phyloP scores from a whole-genome alignment of 164 flowering plant species.

The Sedum album region DNA sequence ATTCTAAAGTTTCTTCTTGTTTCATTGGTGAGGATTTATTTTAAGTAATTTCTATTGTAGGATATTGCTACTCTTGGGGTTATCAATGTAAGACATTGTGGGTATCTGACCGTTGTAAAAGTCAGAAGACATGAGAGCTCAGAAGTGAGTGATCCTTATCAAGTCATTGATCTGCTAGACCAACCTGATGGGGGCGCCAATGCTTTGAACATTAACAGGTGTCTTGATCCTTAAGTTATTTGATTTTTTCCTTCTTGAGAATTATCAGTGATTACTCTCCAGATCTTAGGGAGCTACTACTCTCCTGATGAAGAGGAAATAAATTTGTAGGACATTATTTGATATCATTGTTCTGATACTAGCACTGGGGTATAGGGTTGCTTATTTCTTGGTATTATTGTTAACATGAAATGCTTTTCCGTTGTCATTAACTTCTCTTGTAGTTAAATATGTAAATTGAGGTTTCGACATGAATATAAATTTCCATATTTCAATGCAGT shows the following conservation, averaged over 20 bases:
- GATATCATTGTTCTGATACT: neutral
- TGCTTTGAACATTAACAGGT: constrained; percentile 97
- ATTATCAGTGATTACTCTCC: neutral
- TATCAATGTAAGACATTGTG: constrained; percentile 74
- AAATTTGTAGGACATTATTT: neutral
- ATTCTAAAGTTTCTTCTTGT: neutral
- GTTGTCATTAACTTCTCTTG: too few species aligned
- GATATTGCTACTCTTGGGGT: constrained; percentile 77
- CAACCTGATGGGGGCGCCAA: constrained; percentile 97
- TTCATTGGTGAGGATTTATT: constrained; percentile 9
- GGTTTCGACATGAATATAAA: neutral
- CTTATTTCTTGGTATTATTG: neutral
- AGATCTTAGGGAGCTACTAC: too few species aligned
- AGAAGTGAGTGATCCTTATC: constrained; percentile 21
- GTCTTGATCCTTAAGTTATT: neutral
- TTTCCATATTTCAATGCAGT: constrained; percentile 23
- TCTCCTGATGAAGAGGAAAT: neutral
- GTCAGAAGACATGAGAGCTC: constrained; percentile 34
- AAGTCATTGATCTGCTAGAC: constrained; percentile 46
- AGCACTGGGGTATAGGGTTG: neutral
- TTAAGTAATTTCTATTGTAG: constrained; percentile 35
- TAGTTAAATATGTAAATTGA: constrained; percentile 4
- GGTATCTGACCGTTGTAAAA: constrained; percentile 69
- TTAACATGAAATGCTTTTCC: neutral
- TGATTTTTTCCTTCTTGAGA: neutral